phyloP scores from a whole-genome alignment of 371 early-diverging fungal genomes.

The Entomophthora muscae region DNA sequence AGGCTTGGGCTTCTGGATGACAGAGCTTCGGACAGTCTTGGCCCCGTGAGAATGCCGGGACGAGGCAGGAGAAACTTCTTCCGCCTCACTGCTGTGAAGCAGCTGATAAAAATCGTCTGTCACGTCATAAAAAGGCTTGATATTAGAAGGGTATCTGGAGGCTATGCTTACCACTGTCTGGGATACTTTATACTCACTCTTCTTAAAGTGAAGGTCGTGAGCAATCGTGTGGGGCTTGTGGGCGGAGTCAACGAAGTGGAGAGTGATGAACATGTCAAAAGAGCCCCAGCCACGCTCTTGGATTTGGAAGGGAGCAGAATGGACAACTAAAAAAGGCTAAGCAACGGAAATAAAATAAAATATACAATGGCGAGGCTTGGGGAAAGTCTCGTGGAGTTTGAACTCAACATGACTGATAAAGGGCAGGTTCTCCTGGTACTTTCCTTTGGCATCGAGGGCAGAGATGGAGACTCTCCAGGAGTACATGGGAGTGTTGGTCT shows the following conservation, averaged over 20 bases:
- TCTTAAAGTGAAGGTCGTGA: conserved; percentile 42
- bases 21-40: neutral
- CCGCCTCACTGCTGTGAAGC: neutral
- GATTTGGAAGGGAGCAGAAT: conserved; percentile 29
- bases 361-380: neutral
- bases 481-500: neutral
- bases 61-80: conserved; percentile 13
- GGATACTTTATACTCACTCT: conserved; percentile 24
- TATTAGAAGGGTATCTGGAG: neutral
- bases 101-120: neutral
- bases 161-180: neutral
- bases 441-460: neutral
- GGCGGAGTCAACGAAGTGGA: conserved; percentile 28
- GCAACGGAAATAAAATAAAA: neutral
- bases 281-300: conserved; percentile 52
- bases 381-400: neutral
- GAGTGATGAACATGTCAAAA: conserved; percentile 40
- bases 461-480: neutral
- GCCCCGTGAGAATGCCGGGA: neutral
- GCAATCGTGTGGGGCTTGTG: conserved; percentile 27
- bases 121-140: neutral
- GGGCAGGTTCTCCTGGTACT: neutral
- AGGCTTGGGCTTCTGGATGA: neutral
- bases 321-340: conserved; percentile 23
- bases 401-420: neutral